phyloP scores from a whole-genome alignment of 1,139 yeast genomes.

The Blastobotrys proliferans region DNA sequence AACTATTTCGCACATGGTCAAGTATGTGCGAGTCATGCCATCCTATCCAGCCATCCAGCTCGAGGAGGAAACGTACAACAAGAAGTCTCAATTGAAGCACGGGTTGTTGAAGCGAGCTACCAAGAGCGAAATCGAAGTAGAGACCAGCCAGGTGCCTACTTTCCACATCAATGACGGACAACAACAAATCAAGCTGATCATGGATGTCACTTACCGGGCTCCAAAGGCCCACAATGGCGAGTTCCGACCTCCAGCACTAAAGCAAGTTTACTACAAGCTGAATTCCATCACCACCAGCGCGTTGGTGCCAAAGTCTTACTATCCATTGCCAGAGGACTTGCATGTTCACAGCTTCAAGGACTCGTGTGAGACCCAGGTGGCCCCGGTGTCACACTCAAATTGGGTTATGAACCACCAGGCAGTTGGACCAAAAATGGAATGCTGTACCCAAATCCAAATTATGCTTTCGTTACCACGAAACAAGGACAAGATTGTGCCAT shows the following conservation, averaged over 20 bases:
- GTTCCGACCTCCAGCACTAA: slow-evolving; percentile 9
- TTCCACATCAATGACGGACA: slow-evolving; percentile 9
- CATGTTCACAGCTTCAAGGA: slow-evolving; percentile 9
- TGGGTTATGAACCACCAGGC: slow-evolving; percentile 3
- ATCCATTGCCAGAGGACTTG: slow-evolving; percentile 11
- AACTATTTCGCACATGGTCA: slow-evolving; percentile 6
- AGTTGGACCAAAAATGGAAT: not conserved
- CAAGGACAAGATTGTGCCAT: slow-evolving; percentile 20
- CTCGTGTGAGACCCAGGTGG: slow-evolving; percentile 9
- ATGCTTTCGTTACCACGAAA: slow-evolving; percentile 9
- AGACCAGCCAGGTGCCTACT: slow-evolving; percentile 5
- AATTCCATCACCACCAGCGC: slow-evolving; percentile 11
- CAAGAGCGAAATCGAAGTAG: slow-evolving; percentile 5
- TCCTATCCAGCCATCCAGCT: slow-evolving; percentile 14
- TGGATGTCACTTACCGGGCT: slow-evolving; percentile 2
- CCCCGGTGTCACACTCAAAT: slow-evolving; percentile 1
- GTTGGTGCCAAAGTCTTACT: slow-evolving; percentile 2
- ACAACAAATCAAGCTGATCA: not conserved
- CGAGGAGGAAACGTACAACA: slow-evolving; percentile 7
- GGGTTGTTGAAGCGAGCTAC: slow-evolving; percentile 13
- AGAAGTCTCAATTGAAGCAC: slow-evolving; percentile 5
- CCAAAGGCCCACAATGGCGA: slow-evolving; percentile 1
- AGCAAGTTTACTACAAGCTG: slow-evolving; percentile 5
- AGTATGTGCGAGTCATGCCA: slow-evolving; percentile 13
- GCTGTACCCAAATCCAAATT: not conserved